These are phyloP conservation scores for Trichoderma sp. DNA, from an alignment of 2,329 filamentous ascomycete genomes.

Conservation along the genomic window DNA sequence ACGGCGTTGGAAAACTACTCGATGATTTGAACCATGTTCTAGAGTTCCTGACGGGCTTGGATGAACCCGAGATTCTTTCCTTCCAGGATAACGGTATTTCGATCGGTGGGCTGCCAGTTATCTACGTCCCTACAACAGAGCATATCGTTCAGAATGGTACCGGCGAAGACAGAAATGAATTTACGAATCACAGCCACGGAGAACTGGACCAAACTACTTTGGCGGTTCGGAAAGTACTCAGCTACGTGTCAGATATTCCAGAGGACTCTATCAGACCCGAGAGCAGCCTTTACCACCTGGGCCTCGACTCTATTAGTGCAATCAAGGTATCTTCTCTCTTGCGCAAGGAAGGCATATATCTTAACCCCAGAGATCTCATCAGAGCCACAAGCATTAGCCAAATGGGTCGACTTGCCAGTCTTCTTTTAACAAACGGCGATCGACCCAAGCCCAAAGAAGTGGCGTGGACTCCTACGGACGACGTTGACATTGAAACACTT, in stretches of 20 bases:
- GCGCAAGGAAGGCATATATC: slow-evolving; percentile 59
- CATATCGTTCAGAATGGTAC: neutral
- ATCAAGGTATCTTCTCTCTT: slow-evolving; percentile 79
- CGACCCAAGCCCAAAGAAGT: neutral
- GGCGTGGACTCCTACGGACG: slow-evolving; percentile 37
- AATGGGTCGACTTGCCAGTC: slow-evolving; percentile 52
- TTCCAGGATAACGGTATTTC: slow-evolving; percentile 57
- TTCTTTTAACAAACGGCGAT: neutral
- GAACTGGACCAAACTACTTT: slow-evolving; percentile 42
- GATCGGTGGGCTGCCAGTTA: slow-evolving; percentile 62
- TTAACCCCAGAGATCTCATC: slow-evolving; percentile 73
- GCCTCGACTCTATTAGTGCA: slow-evolving; percentile 87
- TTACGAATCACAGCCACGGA: neutral
- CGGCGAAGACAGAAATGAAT: rapidly evolving
- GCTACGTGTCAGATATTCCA: slow-evolving; percentile 62
- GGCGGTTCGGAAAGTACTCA: slow-evolving; percentile 51
- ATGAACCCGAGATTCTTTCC: slow-evolving; percentile 54
- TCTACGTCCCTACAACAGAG: slow-evolving; percentile 7
- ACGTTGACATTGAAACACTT: slow-evolving; percentile 43
- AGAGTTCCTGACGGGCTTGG: slow-evolving; percentile 52
- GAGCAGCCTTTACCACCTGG: slow-evolving; percentile 77
- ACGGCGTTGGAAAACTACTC: slow-evolving; percentile 55
- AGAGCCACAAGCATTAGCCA: slow-evolving; percentile 63
- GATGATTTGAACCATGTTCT: slow-evolving; percentile 62
- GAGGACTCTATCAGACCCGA: slow-evolving; percentile 58